Evolutionary conservation across 163 green algal genomes (phyloP).

Genomic region (Chloromonas sp.): DNA sequence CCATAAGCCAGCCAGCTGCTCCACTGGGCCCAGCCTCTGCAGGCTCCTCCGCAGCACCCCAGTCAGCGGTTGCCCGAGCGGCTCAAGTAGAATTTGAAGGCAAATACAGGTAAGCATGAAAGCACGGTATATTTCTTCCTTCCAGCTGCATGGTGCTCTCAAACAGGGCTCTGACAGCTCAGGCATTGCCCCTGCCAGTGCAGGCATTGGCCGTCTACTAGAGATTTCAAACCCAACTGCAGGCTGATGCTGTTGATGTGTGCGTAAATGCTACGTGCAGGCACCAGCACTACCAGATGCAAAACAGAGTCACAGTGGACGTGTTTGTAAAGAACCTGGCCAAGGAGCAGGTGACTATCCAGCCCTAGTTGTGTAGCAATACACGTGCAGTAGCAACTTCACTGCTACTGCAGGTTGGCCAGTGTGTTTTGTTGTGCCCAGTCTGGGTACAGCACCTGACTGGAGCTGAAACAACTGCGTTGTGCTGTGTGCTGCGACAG

Average conservation of each 20-base stretch:
- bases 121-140: no score
- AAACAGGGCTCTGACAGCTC: no score
- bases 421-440: not conserved
- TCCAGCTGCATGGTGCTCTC: no score
- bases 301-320: constrained; percentile 56
- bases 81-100: not conserved
- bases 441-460: no score
- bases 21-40: not conserved
- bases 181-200: no score
- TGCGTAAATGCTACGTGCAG: constrained; percentile 3
- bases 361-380: no score
- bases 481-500: not conserved
- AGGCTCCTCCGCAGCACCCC: constrained; percentile 2
- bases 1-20: not conserved
- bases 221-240: no score
- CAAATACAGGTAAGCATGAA: constrained; percentile 15
- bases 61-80: constrained; percentile 8
- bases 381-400: no score
- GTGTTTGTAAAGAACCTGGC: constrained; percentile 76
- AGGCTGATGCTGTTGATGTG: no score
- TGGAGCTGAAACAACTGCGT: no score
- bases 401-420: not conserved
- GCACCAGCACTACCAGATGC: constrained; percentile 50
- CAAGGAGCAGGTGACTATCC: constrained; percentile 45
- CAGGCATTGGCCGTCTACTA: no score